Evolutionary conservation across 2,329 filamentous ascomycete genomes (phyloP).

Genomic region (Massarina eburnea): DNA sequence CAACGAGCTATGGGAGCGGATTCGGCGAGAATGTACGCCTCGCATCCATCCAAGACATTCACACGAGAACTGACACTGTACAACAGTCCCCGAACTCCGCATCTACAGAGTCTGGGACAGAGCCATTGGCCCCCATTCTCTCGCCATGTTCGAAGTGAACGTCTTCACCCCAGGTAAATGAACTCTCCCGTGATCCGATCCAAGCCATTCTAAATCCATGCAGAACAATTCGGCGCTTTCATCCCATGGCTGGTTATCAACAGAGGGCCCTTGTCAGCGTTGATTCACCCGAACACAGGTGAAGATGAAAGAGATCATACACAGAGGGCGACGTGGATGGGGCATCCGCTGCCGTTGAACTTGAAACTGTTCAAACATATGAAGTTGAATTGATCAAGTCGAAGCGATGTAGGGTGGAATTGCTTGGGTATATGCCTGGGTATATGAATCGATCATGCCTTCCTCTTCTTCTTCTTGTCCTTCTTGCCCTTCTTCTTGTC

Average conservation of each 20-base stretch:
- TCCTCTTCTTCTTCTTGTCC: conserved; percentile 69
- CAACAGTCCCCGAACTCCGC: conserved; percentile 75
- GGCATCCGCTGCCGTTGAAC: conserved; percentile 65
- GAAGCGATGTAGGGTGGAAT: neutral
- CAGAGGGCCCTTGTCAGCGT: conserved; percentile 73
- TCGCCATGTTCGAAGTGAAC: conserved; percentile 93
- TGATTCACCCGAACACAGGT: conserved; percentile 83
- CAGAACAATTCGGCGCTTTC: conserved; percentile 83
- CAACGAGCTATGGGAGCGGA: conserved; percentile 72
- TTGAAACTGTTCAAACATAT: conserved; percentile 50
- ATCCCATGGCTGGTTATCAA: conserved; percentile 82
- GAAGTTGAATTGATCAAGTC: neutral
- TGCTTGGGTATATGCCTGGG: conserved; percentile 1
- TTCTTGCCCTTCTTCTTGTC: conserved; percentile 84
- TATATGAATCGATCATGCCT: conserved; percentile 36
- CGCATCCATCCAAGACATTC: neutral
- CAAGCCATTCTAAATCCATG: neutral
- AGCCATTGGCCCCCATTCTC: conserved; percentile 78
- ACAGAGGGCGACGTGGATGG: conserved; percentile 73
- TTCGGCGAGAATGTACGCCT: conserved; percentile 72
- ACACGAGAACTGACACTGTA: conserved; percentile 4
- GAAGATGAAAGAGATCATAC: conserved; percentile 65
- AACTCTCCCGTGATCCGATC: neutral
- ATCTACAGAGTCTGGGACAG: conserved; percentile 77
- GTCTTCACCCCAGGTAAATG: conserved; percentile 67